Base-by-base conservation (phyloP, 805 yeast genomes). In the Yamadazyma sp. region DNA sequence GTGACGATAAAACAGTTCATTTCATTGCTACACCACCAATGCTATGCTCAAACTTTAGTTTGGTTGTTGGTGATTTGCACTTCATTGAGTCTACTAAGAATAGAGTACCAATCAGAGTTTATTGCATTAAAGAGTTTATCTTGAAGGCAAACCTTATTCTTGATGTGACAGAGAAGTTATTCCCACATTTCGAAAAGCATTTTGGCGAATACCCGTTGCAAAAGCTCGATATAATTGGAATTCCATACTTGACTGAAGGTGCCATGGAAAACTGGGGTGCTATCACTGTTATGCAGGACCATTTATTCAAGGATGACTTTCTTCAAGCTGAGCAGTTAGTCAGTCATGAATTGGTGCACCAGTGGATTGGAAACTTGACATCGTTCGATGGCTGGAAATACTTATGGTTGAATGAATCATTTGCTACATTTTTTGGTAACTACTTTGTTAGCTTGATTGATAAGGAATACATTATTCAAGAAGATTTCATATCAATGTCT, bases 221-320 rank as follows among this genome's bases (percentile, higher is more conserved):
- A 2, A 84, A 85, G 47, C 58, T 85, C 17, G 93, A 84, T 52
- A 60, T 85, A 32, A 75, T 80, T 3, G 75, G 84, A 1, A 56
- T 85, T 6, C 93, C 93, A 7, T 82, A 79, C 48, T 63, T 85
- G 39, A 70, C 78, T 19, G 91, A 84, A 54, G 84, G 85, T 41
- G 95, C 86, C 2, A 84, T 83, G 80, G 95, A 85, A 54, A 84
- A 84, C 54, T 80, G 83, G 76, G 84, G 87, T 3, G 59, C 82
- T 60, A 70, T 85, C 35, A 75, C 83, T 2, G 67, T 82, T 6
- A 71, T 80, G 37, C 71, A 75, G 35, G 71, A 72, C 31, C 80
- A 78, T 46, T 38, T 67, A 9, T 49, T 60, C 17, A 24, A 57
- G 12, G 54, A 54, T 27, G 60, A 55, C n/a, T 25, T 37, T 0